These are phyloP conservation scores for Populus deltoides DNA, from an alignment of 345 rosid species.

Conservation along the genomic window DNA sequence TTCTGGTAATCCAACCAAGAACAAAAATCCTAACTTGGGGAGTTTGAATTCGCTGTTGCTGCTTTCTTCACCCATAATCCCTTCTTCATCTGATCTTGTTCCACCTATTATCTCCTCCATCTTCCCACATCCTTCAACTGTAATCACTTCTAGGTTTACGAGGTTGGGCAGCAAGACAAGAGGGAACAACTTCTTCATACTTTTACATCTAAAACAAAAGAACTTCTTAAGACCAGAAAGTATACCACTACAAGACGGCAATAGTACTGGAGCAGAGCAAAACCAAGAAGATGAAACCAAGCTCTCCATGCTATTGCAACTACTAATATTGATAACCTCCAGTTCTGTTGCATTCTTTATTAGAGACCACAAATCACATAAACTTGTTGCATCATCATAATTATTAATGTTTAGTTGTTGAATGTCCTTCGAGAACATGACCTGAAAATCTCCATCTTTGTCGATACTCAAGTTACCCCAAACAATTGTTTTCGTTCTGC, in stretches of 20 bases:
- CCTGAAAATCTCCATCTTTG: not conserved
- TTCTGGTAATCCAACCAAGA: not conserved
- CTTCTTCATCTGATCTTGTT: too few relatives aligned
- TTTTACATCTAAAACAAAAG: not conserved
- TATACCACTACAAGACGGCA: not conserved
- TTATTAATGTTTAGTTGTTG: too few relatives aligned
- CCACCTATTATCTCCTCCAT: conserved; percentile 23
- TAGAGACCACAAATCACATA: not conserved
- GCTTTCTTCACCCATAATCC: too few relatives aligned
- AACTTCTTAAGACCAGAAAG: not conserved
- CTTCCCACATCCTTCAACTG: not conserved
- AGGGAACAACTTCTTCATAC: conserved; percentile 10
- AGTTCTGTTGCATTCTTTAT: not conserved
- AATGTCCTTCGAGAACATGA: not conserved
- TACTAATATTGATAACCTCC: not conserved
- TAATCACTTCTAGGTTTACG: not conserved
- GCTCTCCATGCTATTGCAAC: not conserved
- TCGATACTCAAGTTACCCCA: not conserved
- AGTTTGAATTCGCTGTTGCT: not conserved
- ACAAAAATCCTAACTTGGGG: not conserved
- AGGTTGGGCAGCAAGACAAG: not conserved
- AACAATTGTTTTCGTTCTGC: too few relatives aligned
- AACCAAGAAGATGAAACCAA: not conserved
- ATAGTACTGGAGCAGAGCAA: too few relatives aligned
- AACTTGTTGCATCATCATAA: not conserved